Evolutionary conservation across 2,329 filamentous ascomycete species (phyloP), one percentile per base, ranked within the genome.

Genomic region (Colletotrichum tropicicola): DNA sequence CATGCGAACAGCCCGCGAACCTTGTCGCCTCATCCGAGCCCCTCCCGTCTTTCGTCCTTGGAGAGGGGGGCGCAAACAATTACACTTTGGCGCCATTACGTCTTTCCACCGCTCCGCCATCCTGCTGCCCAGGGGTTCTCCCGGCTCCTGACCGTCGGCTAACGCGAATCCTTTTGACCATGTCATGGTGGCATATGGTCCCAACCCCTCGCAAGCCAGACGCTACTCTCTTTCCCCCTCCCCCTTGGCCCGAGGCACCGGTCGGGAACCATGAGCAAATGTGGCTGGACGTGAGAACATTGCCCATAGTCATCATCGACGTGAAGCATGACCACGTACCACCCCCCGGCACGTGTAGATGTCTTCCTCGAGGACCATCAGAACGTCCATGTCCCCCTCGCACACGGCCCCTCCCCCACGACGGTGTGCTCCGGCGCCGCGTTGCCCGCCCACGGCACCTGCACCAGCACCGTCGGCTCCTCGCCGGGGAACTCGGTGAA

Each of bases 401-500:
- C 27, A 61, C 74, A 77, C 6, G 71, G 64, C 15, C 74, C 74
- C 13, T 75, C 72, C 17, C 76, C 53, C n/a, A 77, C 51, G 7
- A 77, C 68, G 3, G 55, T 68, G 53, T 77, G 70, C 25, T 70
- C 66, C 6, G 74, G 75, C 2, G 68, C 64, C 48, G 54, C 47
- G 49, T 75, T 61, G 7, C 63, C 66, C 32, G 30, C 68, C 59
- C 75, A 77, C 12, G 73, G 73, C 6, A 74, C 60, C 65, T 77
- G 75, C 25, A 76, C 68, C 37, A 77, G 59, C 12, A 77, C 67
- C 6, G 75, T 77, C 25, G 72, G 70, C 65, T 75, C 73, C 47
- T 75, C 69, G 53, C 73, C 72, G 19, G 75, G 75, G 49, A 77
- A 77, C 65, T 77, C 75, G 44, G 75, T 77, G 41, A 68, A 73